Evolutionary conservation across 208 protist species (phyloP).

Genomic region (Leishmania mexicana): DNA sequence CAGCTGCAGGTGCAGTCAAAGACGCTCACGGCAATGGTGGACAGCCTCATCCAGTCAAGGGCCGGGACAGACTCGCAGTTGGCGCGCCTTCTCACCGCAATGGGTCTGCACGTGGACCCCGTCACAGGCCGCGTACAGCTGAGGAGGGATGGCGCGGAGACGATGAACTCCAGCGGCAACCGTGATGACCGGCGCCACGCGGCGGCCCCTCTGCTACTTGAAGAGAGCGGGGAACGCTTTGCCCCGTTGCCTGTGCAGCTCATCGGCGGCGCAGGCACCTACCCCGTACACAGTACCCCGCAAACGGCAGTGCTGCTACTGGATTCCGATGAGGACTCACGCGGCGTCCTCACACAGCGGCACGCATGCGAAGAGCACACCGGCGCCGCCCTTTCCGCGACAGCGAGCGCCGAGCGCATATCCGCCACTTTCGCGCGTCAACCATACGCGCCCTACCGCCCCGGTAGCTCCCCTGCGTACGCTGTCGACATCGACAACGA

Average conservation of each 20-base stretch:
- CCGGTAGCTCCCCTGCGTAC: constrained; percentile 27
- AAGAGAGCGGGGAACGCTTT: constrained; percentile 8
- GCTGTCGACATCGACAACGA: constrained; percentile 41
- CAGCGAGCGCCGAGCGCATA: constrained; percentile 8
- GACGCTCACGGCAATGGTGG: constrained; percentile 61
- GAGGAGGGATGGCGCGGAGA: background rate
- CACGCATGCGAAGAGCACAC: background rate
- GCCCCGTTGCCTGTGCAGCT: constrained; percentile 21
- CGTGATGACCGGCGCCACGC: background rate
- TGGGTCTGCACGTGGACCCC: constrained; percentile 61
- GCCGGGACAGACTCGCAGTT: constrained; percentile 44
- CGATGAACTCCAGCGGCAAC: background rate
- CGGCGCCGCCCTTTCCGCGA: background rate
- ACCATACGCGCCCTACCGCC: constrained; percentile 35
- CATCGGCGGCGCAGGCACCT: constrained; percentile 5
- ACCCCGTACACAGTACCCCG: constrained; percentile 2
- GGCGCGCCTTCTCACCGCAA: constrained; percentile 49
- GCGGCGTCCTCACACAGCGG: background rate
- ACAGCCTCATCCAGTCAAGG: constrained; percentile 57
- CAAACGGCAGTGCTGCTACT: constrained; percentile 31
- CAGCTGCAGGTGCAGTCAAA: constrained; percentile 39
- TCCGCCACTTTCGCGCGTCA: constrained; percentile 11
- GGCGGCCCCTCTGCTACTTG: background rate
- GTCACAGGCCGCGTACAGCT: constrained; percentile 34
- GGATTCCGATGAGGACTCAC: constrained; percentile 23